Percentiles rank a stretch among this genome's conserved stretches.
Conservation (phyloP, 306 rosid species). For the Lagenaria siceraria region DNA sequence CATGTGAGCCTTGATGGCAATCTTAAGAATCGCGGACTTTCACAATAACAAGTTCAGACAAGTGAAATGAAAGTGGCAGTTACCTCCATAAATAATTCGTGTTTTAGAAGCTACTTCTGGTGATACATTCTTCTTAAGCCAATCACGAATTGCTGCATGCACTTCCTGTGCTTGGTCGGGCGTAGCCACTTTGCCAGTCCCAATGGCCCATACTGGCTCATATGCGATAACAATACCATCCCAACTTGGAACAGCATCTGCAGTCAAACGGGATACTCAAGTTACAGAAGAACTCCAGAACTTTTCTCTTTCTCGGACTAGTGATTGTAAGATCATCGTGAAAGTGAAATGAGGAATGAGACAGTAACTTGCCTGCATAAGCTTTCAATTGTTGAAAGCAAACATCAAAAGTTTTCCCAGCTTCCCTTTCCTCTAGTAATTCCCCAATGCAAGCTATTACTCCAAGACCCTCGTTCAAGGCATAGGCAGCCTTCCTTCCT, state of each 20-base stretch:
- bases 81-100: conserved; percentile 96
- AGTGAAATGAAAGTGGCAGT: conserved; percentile 2
- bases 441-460: conserved; percentile 98
- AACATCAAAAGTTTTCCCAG: conserved; percentile 91
- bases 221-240: conserved; percentile 84
- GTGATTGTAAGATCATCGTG: neutral
- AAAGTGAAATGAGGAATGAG: conserved; percentile 13
- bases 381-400: conserved; percentile 78
- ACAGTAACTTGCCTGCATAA: conserved; percentile 48
- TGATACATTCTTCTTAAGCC: conserved; percentile 78
- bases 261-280: conserved; percentile 6
- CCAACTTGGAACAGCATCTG: conserved; percentile 95
- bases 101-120: conserved; percentile 87
- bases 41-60: neutral
- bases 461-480: conserved; percentile 84
- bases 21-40: neutral
- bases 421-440: conserved; percentile 80
- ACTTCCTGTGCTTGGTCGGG: conserved; percentile 99
- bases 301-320: neutral
- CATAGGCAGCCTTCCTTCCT: conserved; percentile 97
- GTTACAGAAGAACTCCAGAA: conserved; percentile 2
- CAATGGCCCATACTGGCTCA: conserved; percentile 99
- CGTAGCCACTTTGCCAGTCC: conserved; percentile 94
- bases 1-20: neutral
- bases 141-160: conserved; percentile 79